phyloP scores from a whole-genome alignment of 495 filamentous ascomycete genomes.

The Penicillium flavigenum region DNA sequence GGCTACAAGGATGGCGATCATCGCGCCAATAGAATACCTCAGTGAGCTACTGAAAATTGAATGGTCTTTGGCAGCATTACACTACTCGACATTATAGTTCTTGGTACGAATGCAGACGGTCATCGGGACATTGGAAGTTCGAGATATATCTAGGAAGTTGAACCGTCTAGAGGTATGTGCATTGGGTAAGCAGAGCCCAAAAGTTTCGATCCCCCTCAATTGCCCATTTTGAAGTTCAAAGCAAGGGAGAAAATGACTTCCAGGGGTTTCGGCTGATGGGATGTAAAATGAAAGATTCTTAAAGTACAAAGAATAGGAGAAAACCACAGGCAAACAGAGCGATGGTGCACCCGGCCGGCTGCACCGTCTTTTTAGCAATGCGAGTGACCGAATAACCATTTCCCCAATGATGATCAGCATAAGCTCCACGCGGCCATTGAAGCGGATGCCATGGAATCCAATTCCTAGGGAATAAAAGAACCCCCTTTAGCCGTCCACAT shows the following conservation, averaged over 20 bases:
- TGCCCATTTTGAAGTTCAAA: neutral
- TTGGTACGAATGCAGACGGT: neutral
- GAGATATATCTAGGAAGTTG: neutral
- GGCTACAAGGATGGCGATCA: neutral
- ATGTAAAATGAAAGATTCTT: neutral
- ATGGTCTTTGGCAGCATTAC: neutral
- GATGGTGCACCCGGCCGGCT: constrained; percentile 45
- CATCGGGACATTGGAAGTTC: neutral
- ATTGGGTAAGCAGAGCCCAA: neutral
- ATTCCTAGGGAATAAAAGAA: constrained; percentile 32
- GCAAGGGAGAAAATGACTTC: neutral
- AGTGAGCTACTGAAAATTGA: neutral
- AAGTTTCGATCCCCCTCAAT: neutral
- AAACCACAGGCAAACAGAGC: constrained; percentile 53
- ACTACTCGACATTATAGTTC: neutral
- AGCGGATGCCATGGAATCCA: constrained; percentile 57
- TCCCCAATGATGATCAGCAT: constrained; percentile 62
- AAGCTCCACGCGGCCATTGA: no score
- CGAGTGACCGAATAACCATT: constrained; percentile 55
- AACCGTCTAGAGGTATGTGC: neutral
- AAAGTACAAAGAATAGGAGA: neutral
- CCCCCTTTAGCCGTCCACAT: constrained; percentile 28
- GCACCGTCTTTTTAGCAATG: constrained; percentile 56
- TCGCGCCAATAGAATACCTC: neutral
- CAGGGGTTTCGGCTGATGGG: neutral